Base-by-base conservation (phyloP, 495 filamentous ascomycete species). In the Aspergillus kassunensis region DNA sequence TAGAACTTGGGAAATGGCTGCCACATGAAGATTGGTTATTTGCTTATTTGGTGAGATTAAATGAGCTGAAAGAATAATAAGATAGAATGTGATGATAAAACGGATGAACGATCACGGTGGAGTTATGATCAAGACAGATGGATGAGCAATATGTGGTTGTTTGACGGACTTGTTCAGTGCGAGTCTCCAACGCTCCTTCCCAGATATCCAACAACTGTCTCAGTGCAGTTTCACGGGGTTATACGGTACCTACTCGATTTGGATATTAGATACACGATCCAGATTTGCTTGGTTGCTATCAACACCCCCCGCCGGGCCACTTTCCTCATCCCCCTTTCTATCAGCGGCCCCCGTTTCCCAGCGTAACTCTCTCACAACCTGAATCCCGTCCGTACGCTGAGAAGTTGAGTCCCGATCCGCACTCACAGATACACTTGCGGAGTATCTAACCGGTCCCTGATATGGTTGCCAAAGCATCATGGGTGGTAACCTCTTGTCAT, bases 1-100 rank as follows among this genome's bases (percentile, higher is more conserved):
- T 65, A 73, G 53, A 68, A 75, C 6, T 55, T 39, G 9, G 69
- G 67, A 25, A 59, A 62, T 31, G 67, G 66, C 6, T 61, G 63
- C 11, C 20, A 19, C 41, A 40, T 56, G 16, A 45, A 42, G 15
- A 42, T 35, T 6, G 31, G n/a, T n/a, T n/a, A n/a, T n/a, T n/a
- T n/a, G n/a, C n/a, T 33, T 21, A 31, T 53, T 8, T 27, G n/a
- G n/a, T n/a, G 42, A 13, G 9, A 20, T 34, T 45, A 46, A 20
- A 44, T 37, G 12, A 15, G 25, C 10, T 30, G 11, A 21, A 46
- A 43, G 29, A 44, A 42, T 53, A 53, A 29, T n/a, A n/a, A n/a
- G n/a, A n/a, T n/a, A 19, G 50, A 47, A 41, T 50, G 44, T 18
- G 23, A 16, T 24, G 25, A 43, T 51, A 51, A 42, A 30, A 42